Evolutionary conservation across 2,329 filamentous ascomycete species (phyloP), one percentile per base, ranked within the genome.

Genomic region (Alternaria panax): DNA sequence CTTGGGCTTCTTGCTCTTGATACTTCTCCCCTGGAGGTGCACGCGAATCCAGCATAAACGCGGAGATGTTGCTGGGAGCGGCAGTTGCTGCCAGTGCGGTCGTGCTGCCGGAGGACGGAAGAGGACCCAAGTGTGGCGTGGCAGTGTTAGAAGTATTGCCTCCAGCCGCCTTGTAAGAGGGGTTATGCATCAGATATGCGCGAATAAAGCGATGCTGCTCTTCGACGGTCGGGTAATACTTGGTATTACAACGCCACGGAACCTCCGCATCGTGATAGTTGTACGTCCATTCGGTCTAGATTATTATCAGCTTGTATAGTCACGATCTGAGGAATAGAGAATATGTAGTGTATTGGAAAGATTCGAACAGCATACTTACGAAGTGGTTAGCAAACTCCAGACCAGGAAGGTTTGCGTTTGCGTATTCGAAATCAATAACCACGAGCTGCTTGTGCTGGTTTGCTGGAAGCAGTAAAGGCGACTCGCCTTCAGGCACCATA

Each of bases 381-480:
- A 99, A 99, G 79, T 99, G 95, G 77, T 99, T 99, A 58, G 93
- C 95, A 75, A 99, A 98, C 78, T 99, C 95, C 16, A 92, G 84
- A 1, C 93, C 95, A 0, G 88, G 88, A 0, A 89, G 84, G 75
- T 98, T 99, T 57, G 94, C 93, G 2, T 90, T 93, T 1, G 95
- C 91, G 75, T 99, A 99, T 74, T 99, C 95, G 72, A 99, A 99
- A 77, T 99, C 95, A 72, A 99, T 99, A 64, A 99, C 95, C 16
- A 98, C 86, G 14, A 99, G 86, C 79, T 96, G 94, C 78, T 96
- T 98, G 81, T 99, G 95, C 68, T 94, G 89, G 78, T 98, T 98
- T 59, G 91, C 89, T 0, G 95, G 93, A 50, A 95, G 87, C 11
- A 97, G 85, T 7, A 98, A 86, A 0, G 94, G 95, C 0, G 93